phyloP scores from a whole-genome alignment of 257 asterid genomes.

The Solanum ossicruentum region DNA sequence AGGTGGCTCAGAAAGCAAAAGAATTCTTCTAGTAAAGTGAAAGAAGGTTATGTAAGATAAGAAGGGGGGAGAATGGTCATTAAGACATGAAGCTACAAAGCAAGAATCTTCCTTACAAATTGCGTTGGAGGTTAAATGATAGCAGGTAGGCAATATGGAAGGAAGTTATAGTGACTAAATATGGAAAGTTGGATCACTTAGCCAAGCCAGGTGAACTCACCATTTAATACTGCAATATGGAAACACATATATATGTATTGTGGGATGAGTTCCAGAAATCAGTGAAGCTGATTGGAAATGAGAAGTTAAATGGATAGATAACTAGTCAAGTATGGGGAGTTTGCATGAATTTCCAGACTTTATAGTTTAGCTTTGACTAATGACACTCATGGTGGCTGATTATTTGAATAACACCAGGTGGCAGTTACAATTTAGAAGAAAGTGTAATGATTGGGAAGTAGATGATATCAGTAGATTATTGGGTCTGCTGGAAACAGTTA shows the following conservation, averaged over 20 bases:
- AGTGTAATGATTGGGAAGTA: background rate
- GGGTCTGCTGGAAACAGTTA: background rate
- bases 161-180: background rate
- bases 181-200: background rate
- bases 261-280: background rate
- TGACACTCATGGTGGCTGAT: background rate
- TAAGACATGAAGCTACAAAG: background rate
- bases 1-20: background rate
- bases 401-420: background rate
- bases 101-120: background rate
- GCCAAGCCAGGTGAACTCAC: background rate
- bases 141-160: background rate
- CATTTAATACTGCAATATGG: background rate
- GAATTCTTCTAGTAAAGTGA: background rate
- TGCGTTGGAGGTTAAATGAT: background rate
- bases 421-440: background rate
- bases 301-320: background rate
- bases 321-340: background rate
- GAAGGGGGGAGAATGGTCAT: background rate
- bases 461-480: background rate
- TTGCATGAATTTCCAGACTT: background rate
- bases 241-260: background rate
- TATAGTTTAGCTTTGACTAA: background rate
- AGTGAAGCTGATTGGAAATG: background rate
- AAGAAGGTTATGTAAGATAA: background rate